These are phyloP conservation scores for Metarhizium robertsii DNA, from an alignment of 2,329 filamentous ascomycete genomes.

Conservation along the genomic window DNA sequence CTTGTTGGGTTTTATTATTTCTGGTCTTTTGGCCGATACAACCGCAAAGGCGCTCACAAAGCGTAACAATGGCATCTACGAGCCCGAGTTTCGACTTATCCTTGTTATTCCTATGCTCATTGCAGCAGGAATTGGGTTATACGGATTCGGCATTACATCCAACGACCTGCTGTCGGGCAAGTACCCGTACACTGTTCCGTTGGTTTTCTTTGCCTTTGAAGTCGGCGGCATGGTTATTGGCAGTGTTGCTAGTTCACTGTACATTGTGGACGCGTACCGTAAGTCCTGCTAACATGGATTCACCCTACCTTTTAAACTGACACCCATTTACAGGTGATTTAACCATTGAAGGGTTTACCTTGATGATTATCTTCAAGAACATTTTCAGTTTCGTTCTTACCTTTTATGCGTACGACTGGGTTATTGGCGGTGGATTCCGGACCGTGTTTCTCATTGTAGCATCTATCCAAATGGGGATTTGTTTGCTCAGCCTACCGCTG, in stretches of 20 bases:
- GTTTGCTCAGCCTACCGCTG: conserved; percentile 63
- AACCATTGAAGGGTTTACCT: conserved; percentile 80
- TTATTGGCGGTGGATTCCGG: conserved; percentile 54
- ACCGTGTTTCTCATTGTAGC: conserved; percentile 59
- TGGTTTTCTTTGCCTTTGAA: conserved; percentile 76
- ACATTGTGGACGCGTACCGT: conserved; percentile 90
- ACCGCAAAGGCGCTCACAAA: conserved; percentile 61
- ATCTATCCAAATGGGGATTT: conserved; percentile 70
- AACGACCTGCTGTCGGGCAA: conserved; percentile 41
- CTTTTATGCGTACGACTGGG: conserved; percentile 77
- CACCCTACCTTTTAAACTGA: neutral
- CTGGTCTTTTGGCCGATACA: conserved; percentile 65
- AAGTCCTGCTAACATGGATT: conserved; percentile 10
- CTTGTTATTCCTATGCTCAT: conserved; percentile 76
- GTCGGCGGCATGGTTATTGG: conserved; percentile 89
- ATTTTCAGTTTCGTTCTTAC: conserved; percentile 83
- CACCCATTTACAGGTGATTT: conserved; percentile 50
- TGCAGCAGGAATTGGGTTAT: conserved; percentile 68
- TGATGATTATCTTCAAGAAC: conserved; percentile 89
- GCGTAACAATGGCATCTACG: conserved; percentile 72
- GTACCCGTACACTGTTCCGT: conserved; percentile 65
- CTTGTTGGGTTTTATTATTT: conserved; percentile 65
- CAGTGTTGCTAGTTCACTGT: conserved; percentile 74
- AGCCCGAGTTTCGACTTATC: conserved; percentile 82
- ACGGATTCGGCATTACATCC: conserved; percentile 72